Conservation (phyloP, 1,139 yeast genomes). For the Wickerhamomyces sp. region DNA sequence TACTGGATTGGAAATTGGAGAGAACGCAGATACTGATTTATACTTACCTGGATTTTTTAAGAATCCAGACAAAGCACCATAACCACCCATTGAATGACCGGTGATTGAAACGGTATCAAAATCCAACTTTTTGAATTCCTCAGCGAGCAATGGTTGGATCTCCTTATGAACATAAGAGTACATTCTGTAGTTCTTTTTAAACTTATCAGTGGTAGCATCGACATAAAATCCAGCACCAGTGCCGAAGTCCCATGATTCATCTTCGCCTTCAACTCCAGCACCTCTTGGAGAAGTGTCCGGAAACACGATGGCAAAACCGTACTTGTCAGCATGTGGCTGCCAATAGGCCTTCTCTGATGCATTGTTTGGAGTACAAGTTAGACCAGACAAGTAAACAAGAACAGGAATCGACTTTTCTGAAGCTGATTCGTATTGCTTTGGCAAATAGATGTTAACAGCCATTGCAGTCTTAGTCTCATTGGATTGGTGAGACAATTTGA, state of each 20-base stretch:
- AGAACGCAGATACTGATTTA: constrained; percentile 83
- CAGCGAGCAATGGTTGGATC: constrained; percentile 46
- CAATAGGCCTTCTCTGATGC: constrained; percentile 93
- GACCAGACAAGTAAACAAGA: constrained; percentile 76
- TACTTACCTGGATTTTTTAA: constrained; percentile 69
- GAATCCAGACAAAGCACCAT: constrained; percentile 81
- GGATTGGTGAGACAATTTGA: constrained; percentile 74
- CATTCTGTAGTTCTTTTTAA: constrained; percentile 75
- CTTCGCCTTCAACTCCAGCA: constrained; percentile 76
- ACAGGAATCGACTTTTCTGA: constrained; percentile 52
- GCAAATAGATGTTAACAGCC: constrained; percentile 81
- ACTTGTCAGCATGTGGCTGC: constrained; percentile 73
- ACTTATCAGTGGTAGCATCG: constrained; percentile 73
- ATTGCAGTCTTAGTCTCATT: constrained; percentile 59
- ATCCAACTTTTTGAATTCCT: constrained; percentile 48
- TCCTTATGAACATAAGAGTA: constrained; percentile 77
- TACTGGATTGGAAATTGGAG: constrained; percentile 83
- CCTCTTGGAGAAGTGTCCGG: constrained; percentile 98
- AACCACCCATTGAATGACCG: constrained; percentile 99
- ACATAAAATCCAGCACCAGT: constrained; percentile 94
- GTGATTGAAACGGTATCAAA: constrained; percentile 62
- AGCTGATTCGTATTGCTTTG: constrained; percentile 42
- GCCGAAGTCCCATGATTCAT: constrained; percentile 86
- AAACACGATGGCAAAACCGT: constrained; percentile 82
- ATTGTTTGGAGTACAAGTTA: constrained; percentile 91